These are phyloP conservation scores for Hansfordia pulvinata DNA, from an alignment of 2,329 filamentous ascomycete species.

Conservation along the genomic window DNA sequence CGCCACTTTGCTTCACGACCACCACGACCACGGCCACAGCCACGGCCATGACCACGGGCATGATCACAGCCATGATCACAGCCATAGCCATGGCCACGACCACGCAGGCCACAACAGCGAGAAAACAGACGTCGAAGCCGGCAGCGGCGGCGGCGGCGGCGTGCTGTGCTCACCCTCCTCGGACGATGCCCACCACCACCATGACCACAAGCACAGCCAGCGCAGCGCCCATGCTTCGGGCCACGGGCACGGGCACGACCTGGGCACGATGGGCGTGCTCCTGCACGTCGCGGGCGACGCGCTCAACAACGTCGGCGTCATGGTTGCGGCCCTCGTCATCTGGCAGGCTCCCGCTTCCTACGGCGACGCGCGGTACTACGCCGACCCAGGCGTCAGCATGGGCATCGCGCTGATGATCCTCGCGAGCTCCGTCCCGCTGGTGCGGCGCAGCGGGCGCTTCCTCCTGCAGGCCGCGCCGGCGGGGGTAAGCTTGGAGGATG, in stretches of 20 bases:
- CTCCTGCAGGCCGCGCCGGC: conserved; percentile 52
- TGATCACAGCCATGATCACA: conserved; percentile 5
- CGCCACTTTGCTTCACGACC: conserved; percentile 51
- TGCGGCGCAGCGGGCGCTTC: conserved; percentile 48
- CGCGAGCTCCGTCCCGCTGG: conserved; percentile 45
- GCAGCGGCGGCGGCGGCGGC: no score
- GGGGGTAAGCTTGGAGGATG: conserved; percentile 44
- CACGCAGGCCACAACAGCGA: conserved; percentile 15
- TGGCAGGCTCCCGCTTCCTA: conserved; percentile 52
- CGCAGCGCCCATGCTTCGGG: conserved; percentile 26
- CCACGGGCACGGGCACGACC: conserved; percentile 43
- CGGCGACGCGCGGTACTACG: conserved; percentile 49
- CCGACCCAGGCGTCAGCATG: conserved; percentile 55
- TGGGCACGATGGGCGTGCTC: conserved; percentile 60
- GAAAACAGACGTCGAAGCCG: no score
- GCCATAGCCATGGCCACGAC: conserved; percentile 14
- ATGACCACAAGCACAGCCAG: conserved; percentile 8
- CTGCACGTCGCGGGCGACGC: conserved; percentile 61
- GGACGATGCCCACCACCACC: no score
- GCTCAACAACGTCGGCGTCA: conserved; percentile 65
- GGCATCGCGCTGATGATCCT: conserved; percentile 64
- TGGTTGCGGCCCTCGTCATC: conserved; percentile 54
- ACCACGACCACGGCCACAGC: no score
- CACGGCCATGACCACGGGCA: conserved; percentile 13
- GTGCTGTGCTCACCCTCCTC: no score